Evolutionary conservation across 2,329 filamentous ascomycete species (phyloP).

Genomic region (Teratosphaeria nubilosa): DNA sequence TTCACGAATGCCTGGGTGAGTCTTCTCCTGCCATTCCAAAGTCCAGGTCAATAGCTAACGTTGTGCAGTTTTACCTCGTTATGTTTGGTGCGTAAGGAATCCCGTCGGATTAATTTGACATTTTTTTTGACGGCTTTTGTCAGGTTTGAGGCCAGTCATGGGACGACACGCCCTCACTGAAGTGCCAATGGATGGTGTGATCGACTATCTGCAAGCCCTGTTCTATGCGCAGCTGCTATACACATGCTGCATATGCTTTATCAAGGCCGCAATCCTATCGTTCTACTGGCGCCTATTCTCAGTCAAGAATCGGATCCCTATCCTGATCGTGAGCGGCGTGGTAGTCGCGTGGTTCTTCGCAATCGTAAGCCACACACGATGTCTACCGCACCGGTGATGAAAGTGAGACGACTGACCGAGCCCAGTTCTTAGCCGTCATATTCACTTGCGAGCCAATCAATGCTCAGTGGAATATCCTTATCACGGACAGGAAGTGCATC

Average conservation of each 20-base stretch:
- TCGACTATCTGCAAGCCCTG: conserved; percentile 3
- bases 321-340: conserved; percentile 3
- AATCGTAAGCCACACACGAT: conserved; percentile 1
- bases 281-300: conserved; percentile 16
- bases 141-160: neutral
- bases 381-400: neutral
- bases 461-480: conserved; percentile 8
- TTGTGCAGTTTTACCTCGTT: conserved; percentile 4
- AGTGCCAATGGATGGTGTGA: neutral
- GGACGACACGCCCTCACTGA: neutral
- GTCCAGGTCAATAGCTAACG: neutral
- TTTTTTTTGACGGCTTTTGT: neutral
- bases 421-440: conserved; percentile 5
- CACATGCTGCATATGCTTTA: conserved; percentile 3
- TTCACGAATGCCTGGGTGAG: conserved; percentile 1
- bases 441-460: conserved; percentile 7
- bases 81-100: conserved; percentile 6
- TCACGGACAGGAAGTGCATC: conserved; percentile 2
- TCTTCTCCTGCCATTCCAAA: neutral
- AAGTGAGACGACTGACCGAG: neutral
- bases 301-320: conserved; percentile 5
- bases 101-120: neutral
- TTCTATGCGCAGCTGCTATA: conserved; percentile 11
- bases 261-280: conserved; percentile 12
- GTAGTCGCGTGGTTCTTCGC: conserved; percentile 7